phyloP scores from a whole-genome alignment of 2,329 filamentous ascomycete species.

The Sporothrix variecibatus region DNA sequence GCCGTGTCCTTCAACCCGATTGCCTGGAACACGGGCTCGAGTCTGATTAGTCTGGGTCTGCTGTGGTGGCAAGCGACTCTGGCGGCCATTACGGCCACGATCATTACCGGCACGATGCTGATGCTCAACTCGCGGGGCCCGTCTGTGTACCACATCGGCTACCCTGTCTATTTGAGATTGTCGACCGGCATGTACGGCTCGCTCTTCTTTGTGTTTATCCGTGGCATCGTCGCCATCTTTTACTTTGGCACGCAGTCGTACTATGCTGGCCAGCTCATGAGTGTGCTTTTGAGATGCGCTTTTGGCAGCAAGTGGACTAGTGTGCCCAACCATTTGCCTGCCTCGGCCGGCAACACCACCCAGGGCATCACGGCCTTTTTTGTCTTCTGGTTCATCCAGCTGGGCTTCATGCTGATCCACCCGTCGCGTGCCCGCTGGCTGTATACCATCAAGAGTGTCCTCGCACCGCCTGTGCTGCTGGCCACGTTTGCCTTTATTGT shows the following conservation, averaged over 20 bases:
- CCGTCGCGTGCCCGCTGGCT: slow-evolving; percentile 29
- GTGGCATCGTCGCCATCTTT: slow-evolving; percentile 29
- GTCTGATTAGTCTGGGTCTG: slow-evolving; percentile 23
- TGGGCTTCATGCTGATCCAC: slow-evolving; percentile 38
- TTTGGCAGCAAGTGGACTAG: slow-evolving; percentile 29
- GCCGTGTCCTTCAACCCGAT: slow-evolving; percentile 28
- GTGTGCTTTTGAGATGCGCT: slow-evolving; percentile 28
- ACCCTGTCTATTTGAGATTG: slow-evolving; percentile 24
- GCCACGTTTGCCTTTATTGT: slow-evolving; percentile 34
- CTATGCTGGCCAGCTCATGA: slow-evolving; percentile 28
- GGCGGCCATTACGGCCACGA: slow-evolving; percentile 19
- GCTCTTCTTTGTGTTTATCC: slow-evolving; percentile 28
- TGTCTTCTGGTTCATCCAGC: slow-evolving; percentile 43
- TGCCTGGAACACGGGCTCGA: slow-evolving; percentile 26
- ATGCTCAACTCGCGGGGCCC: slow-evolving; percentile 27
- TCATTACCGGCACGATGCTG: slow-evolving; percentile 23
- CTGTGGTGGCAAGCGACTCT: slow-evolving; percentile 28
- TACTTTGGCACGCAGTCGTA: slow-evolving; percentile 31
- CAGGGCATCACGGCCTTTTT: slow-evolving; percentile 43
- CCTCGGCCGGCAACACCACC: slow-evolving; percentile 38
- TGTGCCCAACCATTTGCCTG: slow-evolving; percentile 38
- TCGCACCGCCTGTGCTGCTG: slow-evolving; percentile 31
- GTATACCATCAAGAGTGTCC: slow-evolving; percentile 23
- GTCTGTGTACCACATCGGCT: slow-evolving; percentile 29
- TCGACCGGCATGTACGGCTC: slow-evolving; percentile 29